A percentile compares a stretch with the other conserved stretches of the same genome.
Conservation (phyloP, 2,329 filamentous ascomycete species). For the Didymella exigua region DNA sequence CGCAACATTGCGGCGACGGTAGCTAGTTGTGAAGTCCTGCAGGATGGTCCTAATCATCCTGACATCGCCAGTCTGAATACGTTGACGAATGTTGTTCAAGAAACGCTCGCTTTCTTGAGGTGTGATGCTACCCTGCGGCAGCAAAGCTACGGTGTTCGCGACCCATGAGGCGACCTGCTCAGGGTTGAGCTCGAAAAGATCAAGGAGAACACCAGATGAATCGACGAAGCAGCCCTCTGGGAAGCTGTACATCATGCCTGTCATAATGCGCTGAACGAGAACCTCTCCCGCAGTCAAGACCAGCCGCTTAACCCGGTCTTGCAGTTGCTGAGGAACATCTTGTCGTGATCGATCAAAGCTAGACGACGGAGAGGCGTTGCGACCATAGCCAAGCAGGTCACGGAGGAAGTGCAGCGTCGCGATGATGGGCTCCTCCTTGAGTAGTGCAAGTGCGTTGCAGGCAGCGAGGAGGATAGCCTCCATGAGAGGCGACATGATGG, state of each 20-base stretch:
- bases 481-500: slow-evolving; percentile 79
- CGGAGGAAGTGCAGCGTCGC: slow-evolving; percentile 91
- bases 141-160: slow-evolving; percentile 78
- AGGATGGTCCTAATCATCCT: slow-evolving; percentile 82
- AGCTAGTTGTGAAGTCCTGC: slow-evolving; percentile 96
- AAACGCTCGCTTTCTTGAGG: slow-evolving; percentile 80
- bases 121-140: slow-evolving; percentile 76
- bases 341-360: slow-evolving; percentile 66
- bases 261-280: slow-evolving; percentile 86
- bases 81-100: slow-evolving; percentile 79
- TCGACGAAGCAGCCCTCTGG: slow-evolving; percentile 95
- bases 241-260: slow-evolving; percentile 99
- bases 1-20: slow-evolving; percentile 92
- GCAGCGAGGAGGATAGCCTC: slow-evolving; percentile 85
- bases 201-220: slow-evolving; percentile 88
- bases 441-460: slow-evolving; percentile 81
- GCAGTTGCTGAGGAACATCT: slow-evolving; percentile 71
- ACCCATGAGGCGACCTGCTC: slow-evolving; percentile 82
- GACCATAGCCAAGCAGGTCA: slow-evolving; percentile 87
- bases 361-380: slow-evolving; percentile 68
- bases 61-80: slow-evolving; percentile 70
- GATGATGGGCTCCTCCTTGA: slow-evolving; percentile 89
- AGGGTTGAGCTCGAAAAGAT: slow-evolving; percentile 85
- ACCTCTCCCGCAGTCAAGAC: slow-evolving; percentile 73
- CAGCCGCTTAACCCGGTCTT: slow-evolving; percentile 73